phyloP scores from a whole-genome alignment of 495 filamentous ascomycete species.

The Penicillium longicatenatum region DNA sequence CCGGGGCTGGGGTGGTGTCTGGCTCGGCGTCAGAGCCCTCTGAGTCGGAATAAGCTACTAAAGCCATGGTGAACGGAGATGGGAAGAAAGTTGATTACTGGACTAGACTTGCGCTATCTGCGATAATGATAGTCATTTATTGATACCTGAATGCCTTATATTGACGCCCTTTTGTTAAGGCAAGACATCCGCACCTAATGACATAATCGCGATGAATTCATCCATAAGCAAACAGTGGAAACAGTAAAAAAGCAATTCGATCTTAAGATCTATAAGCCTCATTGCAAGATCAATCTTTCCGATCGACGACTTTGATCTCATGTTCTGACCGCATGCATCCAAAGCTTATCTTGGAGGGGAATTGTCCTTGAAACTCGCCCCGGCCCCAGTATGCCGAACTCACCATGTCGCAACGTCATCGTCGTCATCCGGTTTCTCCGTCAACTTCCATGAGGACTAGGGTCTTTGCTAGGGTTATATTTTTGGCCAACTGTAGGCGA shows the following conservation, averaged over 20 bases:
- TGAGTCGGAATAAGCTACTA: slow-evolving; percentile 85
- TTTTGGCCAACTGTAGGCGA: background rate
- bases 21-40: slow-evolving; percentile 70
- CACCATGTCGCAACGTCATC: slow-evolving; percentile 27
- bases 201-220: slow-evolving; percentile 7
- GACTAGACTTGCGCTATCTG: background rate
- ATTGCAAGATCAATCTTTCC: slow-evolving; percentile 1
- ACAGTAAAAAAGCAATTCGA: background rate
- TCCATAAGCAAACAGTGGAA: background rate
- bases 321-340: slow-evolving; percentile 4
- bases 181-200: background rate
- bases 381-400: slow-evolving; percentile 6
- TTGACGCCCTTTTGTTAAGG: background rate
- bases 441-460: background rate
- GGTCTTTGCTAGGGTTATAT: background rate
- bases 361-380: slow-evolving; percentile 3
- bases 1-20: slow-evolving; percentile 29
- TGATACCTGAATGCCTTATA: slow-evolving; percentile 4
- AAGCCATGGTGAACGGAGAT: slow-evolving; percentile 54
- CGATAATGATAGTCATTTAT: slow-evolving; percentile 1
- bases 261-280: background rate
- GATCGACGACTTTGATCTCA: background rate
- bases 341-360: background rate
- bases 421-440: slow-evolving; percentile 26
- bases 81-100: background rate